These are phyloP conservation scores for Endotrypanum monterogeii DNA, from an alignment of 208 protist species.

Conservation along the genomic window DNA sequence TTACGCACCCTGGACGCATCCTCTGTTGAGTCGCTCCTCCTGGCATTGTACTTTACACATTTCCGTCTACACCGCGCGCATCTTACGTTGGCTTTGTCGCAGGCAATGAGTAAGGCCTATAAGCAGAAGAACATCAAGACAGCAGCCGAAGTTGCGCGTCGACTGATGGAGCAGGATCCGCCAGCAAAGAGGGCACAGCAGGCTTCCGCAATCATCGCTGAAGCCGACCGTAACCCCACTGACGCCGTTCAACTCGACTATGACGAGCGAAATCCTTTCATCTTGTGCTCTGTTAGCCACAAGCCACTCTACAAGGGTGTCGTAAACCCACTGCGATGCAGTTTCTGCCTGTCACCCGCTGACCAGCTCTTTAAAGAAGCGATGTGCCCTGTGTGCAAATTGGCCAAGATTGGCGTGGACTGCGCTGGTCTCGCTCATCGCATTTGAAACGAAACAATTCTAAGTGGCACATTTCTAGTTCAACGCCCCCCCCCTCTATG, in stretches of 20 bases:
- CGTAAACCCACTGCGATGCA: slow-evolving; percentile 78
- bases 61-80: slow-evolving; percentile 94
- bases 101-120: slow-evolving; percentile 93
- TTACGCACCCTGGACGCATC: slow-evolving; percentile 58
- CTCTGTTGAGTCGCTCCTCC: slow-evolving; percentile 70
- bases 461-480: neutral
- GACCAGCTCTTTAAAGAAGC: slow-evolving; percentile 64
- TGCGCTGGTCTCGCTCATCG: slow-evolving; percentile 60
- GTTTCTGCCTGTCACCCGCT: slow-evolving; percentile 92
- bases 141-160: slow-evolving; percentile 90
- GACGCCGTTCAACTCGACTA: slow-evolving; percentile 92
- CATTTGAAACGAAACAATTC: slow-evolving; percentile 4
- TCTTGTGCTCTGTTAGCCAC: slow-evolving; percentile 81
- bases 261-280: slow-evolving; percentile 97
- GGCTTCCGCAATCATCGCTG: slow-evolving; percentile 90
- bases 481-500: neutral
- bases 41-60: slow-evolving; percentile 98
- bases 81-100: slow-evolving; percentile 88
- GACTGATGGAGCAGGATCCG: slow-evolving; percentile 95
- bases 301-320: slow-evolving; percentile 85
- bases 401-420: slow-evolving; percentile 70
- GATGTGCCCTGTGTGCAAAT: slow-evolving; percentile 78
- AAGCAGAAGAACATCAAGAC: slow-evolving; percentile 93
- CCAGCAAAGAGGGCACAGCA: slow-evolving; percentile 82
- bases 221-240: slow-evolving; percentile 82